A percentile compares a stretch with the other conserved stretches of the same genome.
phyloP scores from a whole-genome alignment of 805 yeast species.

The Komagataella pastoris region DNA sequence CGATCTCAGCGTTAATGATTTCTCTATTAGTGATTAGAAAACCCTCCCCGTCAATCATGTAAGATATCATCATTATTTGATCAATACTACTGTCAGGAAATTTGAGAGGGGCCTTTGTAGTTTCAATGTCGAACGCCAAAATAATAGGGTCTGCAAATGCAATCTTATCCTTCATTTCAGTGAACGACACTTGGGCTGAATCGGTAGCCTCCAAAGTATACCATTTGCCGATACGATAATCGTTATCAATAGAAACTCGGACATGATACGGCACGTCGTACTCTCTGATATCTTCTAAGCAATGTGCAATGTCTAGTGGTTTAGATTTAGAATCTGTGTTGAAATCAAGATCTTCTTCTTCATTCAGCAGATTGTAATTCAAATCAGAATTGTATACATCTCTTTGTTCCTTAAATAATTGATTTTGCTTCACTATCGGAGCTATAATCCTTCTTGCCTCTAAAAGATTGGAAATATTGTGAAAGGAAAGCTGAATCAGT shows the following conservation, averaged over 20 bases:
- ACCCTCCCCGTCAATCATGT: slow-evolving; percentile 98
- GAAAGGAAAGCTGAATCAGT: slow-evolving; percentile 57
- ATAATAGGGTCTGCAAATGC: slow-evolving; percentile 98
- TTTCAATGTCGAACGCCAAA: slow-evolving; percentile 93
- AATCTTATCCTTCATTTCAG: slow-evolving; percentile 57
- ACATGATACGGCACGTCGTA: slow-evolving; percentile 96
- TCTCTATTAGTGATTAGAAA: slow-evolving; percentile 88
- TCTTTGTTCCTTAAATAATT: slow-evolving; percentile 42
- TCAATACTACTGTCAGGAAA: slow-evolving; percentile 89
- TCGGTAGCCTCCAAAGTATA: slow-evolving; percentile 60
- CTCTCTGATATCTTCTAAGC: slow-evolving; percentile 74
- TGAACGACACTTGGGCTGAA: slow-evolving; percentile 32
- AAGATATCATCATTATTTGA: slow-evolving; percentile 97
- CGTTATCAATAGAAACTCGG: slow-evolving; percentile 83
- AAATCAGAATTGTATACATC: slow-evolving; percentile 52
- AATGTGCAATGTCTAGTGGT: slow-evolving; percentile 41
- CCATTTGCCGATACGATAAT: slow-evolving; percentile 93
- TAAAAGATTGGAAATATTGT: slow-evolving; percentile 59
- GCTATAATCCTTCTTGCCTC: slow-evolving; percentile 57
- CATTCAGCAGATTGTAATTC: slow-evolving; percentile 19
- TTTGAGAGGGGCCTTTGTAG: slow-evolving; percentile 90
- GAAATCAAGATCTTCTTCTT: slow-evolving; percentile 17
- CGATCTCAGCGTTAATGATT: slow-evolving; percentile 87
- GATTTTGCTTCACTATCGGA: slow-evolving; percentile 63
- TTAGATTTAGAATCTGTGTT: slow-evolving; percentile 7